Percentiles rank a stretch among this genome's conserved stretches.
These are phyloP conservation scores for Cucurbita moschata DNA, from an alignment of 306 rosid species.

Conservation along the genomic window DNA sequence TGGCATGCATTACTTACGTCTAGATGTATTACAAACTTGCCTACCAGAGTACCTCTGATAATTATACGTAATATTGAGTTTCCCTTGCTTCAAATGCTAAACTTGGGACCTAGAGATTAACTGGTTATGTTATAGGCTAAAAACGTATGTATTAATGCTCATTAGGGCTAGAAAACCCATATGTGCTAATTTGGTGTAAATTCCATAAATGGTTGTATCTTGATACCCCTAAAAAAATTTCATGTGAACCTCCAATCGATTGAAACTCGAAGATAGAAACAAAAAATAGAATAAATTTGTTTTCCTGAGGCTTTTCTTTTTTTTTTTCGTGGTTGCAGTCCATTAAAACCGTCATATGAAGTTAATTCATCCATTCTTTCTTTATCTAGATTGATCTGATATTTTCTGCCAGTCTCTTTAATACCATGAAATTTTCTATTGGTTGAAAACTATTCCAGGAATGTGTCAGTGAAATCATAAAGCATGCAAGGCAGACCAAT, in stretches of 20 bases:
- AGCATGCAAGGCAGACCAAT: slow-evolving; percentile 52
- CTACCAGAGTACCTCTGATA: no score
- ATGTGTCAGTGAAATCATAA: slow-evolving; percentile 62
- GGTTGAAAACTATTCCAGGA: slow-evolving; percentile 36
- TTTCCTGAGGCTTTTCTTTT: not conserved
- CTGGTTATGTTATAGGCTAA: no score
- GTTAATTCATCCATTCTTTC: not conserved
- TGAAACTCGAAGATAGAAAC: not conserved
- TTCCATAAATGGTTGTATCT: not conserved
- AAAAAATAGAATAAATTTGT: not conserved
- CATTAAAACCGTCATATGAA: not conserved
- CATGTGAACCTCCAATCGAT: not conserved
- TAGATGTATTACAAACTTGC: no score
- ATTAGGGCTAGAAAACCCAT: no score
- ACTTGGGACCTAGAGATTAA: no score
- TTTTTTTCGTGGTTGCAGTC: not conserved
- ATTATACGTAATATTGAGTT: no score
- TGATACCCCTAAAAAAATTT: not conserved
- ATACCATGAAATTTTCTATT: slow-evolving; percentile 7
- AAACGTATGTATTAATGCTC: no score
- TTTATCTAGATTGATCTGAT: not conserved
- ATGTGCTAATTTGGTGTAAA: no score
- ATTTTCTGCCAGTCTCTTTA: not conserved
- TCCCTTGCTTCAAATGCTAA: no score
- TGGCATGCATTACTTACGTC: no score